Base-by-base conservation (phyloP, 306 rosid species). In the Parietaria judaica region DNA sequence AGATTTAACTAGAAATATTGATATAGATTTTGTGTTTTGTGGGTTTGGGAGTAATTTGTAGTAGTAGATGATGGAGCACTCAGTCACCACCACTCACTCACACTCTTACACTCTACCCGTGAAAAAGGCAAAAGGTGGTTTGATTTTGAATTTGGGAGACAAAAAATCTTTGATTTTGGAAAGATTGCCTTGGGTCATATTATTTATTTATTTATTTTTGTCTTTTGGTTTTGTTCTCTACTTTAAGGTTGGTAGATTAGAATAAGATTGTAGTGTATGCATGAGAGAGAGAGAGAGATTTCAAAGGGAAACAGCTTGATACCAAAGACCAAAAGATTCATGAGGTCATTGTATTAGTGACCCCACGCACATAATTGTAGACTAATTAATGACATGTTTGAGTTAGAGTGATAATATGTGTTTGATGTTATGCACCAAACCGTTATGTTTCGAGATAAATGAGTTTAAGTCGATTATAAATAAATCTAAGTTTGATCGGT, bases 311-410 rank as follows among this genome's bases (percentile, higher is more conserved):
- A 84, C 95, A 89, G 76, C 79, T 80, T 80, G 83, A 68, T 78
- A 61, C 69, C 73, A 73, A 67, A 74, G 74, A 73, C 55, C 56
- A 60, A 77, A 75, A 71, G 76, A 64, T 66, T 48, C 35, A 63
- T 66, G 75, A 78, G 73, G 80, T 64, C 53, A 74, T 55, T 70
- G 43, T 72, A 23, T 23, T 23, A 23, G 31, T 23, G 80, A 62
- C 86, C 90, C 86, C 80, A 82, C 81, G 36, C 74, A 83, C 82
- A 84, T 87, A 82, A 82, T 84, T 82, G 84, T 65, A 80, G 79
- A 79, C 85, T 85, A 76, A 84, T 79, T 66, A 76, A 80, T 69
- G 64, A 69, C 70, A 72, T 76, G 46, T 23, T 23, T 23, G 31
- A 23, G 31, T 23, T 23, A 23, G 31, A 23, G 31, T 23, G 31